Percentiles rank a stretch among this genome's conserved stretches.
Conservation (phyloP, 129 eudicot genomes). For the Centrapalus pauciflorus region DNA sequence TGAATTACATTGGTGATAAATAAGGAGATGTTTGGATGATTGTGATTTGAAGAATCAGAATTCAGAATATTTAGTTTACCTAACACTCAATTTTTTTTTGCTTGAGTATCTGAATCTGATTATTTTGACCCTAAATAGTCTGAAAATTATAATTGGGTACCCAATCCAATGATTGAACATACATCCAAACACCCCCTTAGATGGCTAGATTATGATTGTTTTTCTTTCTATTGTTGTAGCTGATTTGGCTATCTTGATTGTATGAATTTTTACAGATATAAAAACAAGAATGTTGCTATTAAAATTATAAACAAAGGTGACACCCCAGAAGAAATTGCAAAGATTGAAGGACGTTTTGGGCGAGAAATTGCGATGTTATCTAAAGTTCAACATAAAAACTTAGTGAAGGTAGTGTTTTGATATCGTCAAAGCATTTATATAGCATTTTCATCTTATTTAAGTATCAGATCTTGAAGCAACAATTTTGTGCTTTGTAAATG, state of each 20-base stretch:
- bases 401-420: slow-evolving; percentile 64
- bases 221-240: neutral
- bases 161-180: neutral
- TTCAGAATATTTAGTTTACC: neutral
- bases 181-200: neutral
- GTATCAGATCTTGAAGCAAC: neutral
- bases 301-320: slow-evolving; percentile 78
- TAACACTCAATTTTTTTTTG: neutral
- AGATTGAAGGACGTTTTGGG: slow-evolving; percentile 68
- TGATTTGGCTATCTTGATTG: slow-evolving; percentile 19
- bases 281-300: slow-evolving; percentile 79
- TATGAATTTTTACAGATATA: slow-evolving; percentile 46
- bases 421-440: neutral
- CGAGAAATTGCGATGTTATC: slow-evolving; percentile 94
- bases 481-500: neutral
- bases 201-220: neutral
- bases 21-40: neutral
- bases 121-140: neutral
- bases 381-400: slow-evolving; percentile 78
- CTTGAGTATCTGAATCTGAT: neutral
- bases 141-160: neutral
- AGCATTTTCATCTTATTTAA: neutral
- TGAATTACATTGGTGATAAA: slow-evolving; percentile 1
- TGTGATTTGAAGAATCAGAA: neutral
- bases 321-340: slow-evolving; percentile 81